These are phyloP conservation scores for Eutypa lata DNA, from an alignment of 2,329 filamentous ascomycete species.

Conservation along the genomic window DNA sequence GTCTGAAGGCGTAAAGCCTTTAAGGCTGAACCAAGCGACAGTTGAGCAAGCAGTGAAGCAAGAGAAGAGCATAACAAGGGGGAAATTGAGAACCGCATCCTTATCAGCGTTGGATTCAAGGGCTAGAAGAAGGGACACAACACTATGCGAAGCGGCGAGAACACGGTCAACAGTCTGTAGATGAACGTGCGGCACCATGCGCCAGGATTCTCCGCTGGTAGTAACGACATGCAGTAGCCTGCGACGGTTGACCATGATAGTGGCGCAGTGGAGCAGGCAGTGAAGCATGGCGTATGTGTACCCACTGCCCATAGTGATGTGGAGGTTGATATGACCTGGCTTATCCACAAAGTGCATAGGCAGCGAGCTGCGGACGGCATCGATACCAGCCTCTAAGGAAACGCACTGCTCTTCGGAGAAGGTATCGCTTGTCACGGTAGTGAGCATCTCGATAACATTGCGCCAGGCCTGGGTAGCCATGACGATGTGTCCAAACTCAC, in stretches of 20 bases:
- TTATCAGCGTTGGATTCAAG: constrained; percentile 57
- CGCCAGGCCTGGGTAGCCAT: constrained; percentile 60
- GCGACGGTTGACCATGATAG: constrained; percentile 59
- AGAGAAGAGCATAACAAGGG: constrained; percentile 62
- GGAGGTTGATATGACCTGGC: constrained; percentile 57
- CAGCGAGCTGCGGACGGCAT: constrained; percentile 50
- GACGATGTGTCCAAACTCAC: constrained; percentile 61
- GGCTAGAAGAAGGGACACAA: constrained; percentile 52
- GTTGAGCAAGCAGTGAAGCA: constrained; percentile 60
- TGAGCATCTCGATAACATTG: constrained; percentile 60
- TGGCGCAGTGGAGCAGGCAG: constrained; percentile 58
- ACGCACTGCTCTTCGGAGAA: constrained; percentile 54
- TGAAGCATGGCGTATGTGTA: constrained; percentile 63
- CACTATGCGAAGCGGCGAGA: constrained; percentile 57
- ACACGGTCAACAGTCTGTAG: constrained; percentile 52
- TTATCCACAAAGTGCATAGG: constrained; percentile 61
- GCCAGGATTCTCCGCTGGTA: constrained; percentile 50
- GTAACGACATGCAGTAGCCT: constrained; percentile 57
- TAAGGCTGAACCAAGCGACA: constrained; percentile 60
- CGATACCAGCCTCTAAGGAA: constrained; percentile 51
- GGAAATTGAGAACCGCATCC: constrained; percentile 57
- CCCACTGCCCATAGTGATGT: constrained; percentile 63
- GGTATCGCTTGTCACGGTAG: constrained; percentile 46
- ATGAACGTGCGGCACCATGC: constrained; percentile 46
- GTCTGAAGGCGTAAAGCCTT: constrained; percentile 54